A percentile compares a stretch with the other conserved stretches of the same genome.
phyloP scores from a whole-genome alignment of 1,139 yeast species.

The Debaryomyces fabryi region DNA sequence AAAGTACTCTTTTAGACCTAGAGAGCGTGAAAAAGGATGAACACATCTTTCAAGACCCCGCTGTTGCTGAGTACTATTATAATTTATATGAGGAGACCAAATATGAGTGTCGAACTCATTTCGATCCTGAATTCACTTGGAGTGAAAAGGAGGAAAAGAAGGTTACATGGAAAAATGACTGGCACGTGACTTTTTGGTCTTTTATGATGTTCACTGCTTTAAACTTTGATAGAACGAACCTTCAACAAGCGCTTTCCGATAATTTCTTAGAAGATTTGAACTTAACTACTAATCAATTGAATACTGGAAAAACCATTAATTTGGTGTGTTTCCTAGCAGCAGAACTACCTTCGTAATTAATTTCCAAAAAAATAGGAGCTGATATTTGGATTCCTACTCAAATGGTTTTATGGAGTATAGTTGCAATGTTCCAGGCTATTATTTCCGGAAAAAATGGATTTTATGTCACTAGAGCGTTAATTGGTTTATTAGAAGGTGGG shows the following conservation, averaged over 20 bases:
- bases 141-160: conserved; percentile 23
- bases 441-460: conserved; percentile 27
- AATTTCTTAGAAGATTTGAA: conserved; percentile 31
- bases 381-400: conserved; percentile 35
- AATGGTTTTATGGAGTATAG: conserved; percentile 35
- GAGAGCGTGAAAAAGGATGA: neutral
- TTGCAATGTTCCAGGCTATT: conserved; percentile 32
- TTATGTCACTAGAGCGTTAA: conserved; percentile 28
- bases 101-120: conserved; percentile 25
- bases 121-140: conserved; percentile 25
- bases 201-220: conserved; percentile 36
- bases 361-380: conserved; percentile 37
- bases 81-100: conserved; percentile 22
- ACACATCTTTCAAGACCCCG: conserved; percentile 26
- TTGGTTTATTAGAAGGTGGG: conserved; percentile 35
- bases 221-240: conserved; percentile 36
- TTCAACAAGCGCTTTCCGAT: conserved; percentile 37
- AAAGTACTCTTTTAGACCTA: neutral
- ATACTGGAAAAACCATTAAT: conserved; percentile 33
- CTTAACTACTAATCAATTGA: conserved; percentile 34
- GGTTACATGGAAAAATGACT: conserved; percentile 26
- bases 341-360: conserved; percentile 37
- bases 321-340: conserved; percentile 36
- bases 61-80: conserved; percentile 20
- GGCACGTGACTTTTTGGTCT: conserved; percentile 31